Conservation (phyloP, 768 basidiomycete species). For the Austroboletus eburneus region DNA sequence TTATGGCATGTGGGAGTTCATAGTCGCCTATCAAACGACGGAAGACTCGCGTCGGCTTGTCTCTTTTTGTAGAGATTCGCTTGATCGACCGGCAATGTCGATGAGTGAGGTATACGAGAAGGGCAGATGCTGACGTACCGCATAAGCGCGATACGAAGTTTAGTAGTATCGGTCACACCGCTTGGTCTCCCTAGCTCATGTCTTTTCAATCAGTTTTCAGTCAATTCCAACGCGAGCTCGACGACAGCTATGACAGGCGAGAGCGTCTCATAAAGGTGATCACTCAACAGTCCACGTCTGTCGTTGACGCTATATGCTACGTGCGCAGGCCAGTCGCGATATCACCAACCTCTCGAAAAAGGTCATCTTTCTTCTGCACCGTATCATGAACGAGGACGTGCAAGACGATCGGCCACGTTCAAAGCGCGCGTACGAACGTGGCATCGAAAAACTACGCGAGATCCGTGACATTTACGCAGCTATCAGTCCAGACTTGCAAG, state of each 20-base stretch:
- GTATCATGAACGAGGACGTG: constrained; percentile 48
- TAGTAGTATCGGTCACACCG: no score
- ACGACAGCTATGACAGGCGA: constrained; percentile 80
- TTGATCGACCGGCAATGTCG: constrained; percentile 1
- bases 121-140: constrained; percentile 45
- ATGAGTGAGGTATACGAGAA: constrained; percentile 1
- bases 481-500: constrained; percentile 58
- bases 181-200: constrained; percentile 3
- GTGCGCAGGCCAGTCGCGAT: constrained; percentile 69
- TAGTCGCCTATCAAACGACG: no score
- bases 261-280: constrained; percentile 87
- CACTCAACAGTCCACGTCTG: constrained; percentile 1
- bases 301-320: constrained; percentile 4
- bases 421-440: constrained; percentile 46
- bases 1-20: no score
- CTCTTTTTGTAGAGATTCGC: no score
- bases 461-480: constrained; percentile 60
- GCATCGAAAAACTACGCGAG: constrained; percentile 59
- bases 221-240: constrained; percentile 65
- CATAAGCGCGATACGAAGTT: constrained; percentile 82
- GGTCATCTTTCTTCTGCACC: constrained; percentile 89
- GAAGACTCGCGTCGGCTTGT: no score
- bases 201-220: constrained; percentile 41
- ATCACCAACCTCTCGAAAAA: constrained; percentile 91
- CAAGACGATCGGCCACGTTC: constrained; percentile 26